A percentile compares a stretch with the other conserved stretches of the same genome.
Conservation (phyloP, 1,284 basidiomycete genomes). For the Abortiporus biennis region DNA sequence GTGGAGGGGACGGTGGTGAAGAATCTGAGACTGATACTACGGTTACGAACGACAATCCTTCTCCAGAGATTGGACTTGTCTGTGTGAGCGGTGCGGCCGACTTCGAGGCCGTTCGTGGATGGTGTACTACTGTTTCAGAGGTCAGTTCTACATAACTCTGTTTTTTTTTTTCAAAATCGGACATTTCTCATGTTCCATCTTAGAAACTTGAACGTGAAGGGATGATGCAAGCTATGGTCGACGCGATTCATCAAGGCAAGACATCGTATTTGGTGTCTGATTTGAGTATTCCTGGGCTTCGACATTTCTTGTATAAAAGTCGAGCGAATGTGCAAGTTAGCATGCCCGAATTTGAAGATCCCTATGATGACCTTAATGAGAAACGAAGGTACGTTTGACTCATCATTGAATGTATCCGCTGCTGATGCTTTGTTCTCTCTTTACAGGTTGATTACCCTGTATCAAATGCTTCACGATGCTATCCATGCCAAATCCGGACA, state of each 20-base stretch:
- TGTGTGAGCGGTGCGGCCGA: constrained; percentile 66
- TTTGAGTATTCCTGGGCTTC: constrained; percentile 79
- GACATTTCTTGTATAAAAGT: constrained; percentile 95
- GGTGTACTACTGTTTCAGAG: constrained; percentile 64
- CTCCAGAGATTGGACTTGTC: constrained; percentile 45
- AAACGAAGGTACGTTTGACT: constrained; percentile 50
- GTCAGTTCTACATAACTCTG: constrained; percentile 29
- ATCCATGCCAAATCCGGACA: constrained; percentile 85
- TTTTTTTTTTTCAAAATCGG: constrained; percentile 3
- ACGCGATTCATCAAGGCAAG: constrained; percentile 40
- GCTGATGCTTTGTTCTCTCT: background rate
- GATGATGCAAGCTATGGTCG: constrained; percentile 42
- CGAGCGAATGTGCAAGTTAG: constrained; percentile 86
- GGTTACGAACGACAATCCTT: too few species aligned
- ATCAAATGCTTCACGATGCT: constrained; percentile 79
- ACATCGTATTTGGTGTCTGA: constrained; percentile 64
- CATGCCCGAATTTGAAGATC: constrained; percentile 74
- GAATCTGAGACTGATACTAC: constrained; percentile 1
- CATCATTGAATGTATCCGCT: too few species aligned
- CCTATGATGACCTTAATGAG: constrained; percentile 62
- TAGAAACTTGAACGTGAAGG: constrained; percentile 62
- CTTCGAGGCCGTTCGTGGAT: constrained; percentile 62
- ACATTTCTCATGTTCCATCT: background rate
- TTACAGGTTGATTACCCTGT: constrained; percentile 70
- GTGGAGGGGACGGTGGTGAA: too few species aligned